Percentiles rank a stretch among this genome's conserved stretches.
Conservation (phyloP, 2,329 filamentous ascomycete genomes). For the Neonectria coccinea region DNA sequence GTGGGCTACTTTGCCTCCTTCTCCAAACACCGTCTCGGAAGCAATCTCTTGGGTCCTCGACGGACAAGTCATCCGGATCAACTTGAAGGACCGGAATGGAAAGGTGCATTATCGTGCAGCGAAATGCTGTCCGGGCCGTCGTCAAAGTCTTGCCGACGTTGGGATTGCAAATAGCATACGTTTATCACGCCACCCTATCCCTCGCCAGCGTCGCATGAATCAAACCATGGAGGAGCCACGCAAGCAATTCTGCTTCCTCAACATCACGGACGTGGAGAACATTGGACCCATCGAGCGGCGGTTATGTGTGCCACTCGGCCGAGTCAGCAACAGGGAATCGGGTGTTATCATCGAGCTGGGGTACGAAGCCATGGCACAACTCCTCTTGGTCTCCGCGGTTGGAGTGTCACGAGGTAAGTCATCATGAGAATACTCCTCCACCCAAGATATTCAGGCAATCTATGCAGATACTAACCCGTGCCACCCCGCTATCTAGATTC, state of each 20-base stretch:
- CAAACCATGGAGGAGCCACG: slow-evolving; percentile 12
- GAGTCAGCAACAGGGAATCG: slow-evolving; percentile 17
- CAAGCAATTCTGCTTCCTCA: slow-evolving; percentile 27
- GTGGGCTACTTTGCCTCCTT: too few relatives aligned
- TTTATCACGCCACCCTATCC: slow-evolving; percentile 16
- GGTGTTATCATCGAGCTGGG: slow-evolving; percentile 32
- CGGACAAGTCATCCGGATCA: slow-evolving; percentile 2
- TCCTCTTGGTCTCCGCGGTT: slow-evolving; percentile 18
- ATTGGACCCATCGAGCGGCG: slow-evolving; percentile 25
- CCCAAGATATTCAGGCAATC: background rate
- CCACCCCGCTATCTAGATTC: slow-evolving; percentile 3
- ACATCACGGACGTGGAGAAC: slow-evolving; percentile 37
- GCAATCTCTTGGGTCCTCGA: background rate
- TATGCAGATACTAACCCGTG: background rate
- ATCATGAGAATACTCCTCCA: background rate
- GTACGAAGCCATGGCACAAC: slow-evolving; percentile 23
- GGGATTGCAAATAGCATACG: slow-evolving; percentile 4
- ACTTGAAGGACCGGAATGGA: background rate
- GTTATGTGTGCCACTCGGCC: slow-evolving; percentile 30
- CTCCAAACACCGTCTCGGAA: background rate
- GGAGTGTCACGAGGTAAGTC: slow-evolving; percentile 30
- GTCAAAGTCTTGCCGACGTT: background rate
- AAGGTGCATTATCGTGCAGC: background rate
- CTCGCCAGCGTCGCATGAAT: slow-evolving; percentile 17
- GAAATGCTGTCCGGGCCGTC: background rate